Conservation (phyloP, 1,284 basidiomycete species). For the Pterulicium gracile region DNA sequence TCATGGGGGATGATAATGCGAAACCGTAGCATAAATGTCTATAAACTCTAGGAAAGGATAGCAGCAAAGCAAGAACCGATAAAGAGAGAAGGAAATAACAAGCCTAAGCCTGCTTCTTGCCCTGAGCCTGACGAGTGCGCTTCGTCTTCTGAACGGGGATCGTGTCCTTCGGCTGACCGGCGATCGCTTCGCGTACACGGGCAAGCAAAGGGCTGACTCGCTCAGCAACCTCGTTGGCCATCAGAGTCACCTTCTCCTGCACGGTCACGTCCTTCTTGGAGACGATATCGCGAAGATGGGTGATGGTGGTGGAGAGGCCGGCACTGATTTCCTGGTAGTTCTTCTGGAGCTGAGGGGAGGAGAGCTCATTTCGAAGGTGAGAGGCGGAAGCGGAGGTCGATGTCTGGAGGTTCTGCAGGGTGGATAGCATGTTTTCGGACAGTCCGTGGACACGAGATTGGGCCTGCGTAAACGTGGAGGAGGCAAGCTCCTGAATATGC, state of each 20-base stretch:
- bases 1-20: no score
- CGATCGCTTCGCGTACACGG: background rate
- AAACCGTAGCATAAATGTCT: no score
- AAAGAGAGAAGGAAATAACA: no score
- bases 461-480: conserved; percentile 27
- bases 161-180: no score
- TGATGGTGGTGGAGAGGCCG: conserved; percentile 35
- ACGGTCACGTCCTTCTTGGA: conserved; percentile 42
- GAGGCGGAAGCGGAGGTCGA: conserved; percentile 34
- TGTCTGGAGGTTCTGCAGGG: conserved; percentile 54
- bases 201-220: conserved; percentile 48
- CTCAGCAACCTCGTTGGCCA: conserved; percentile 47
- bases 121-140: no score
- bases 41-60: no score
- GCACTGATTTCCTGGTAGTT: conserved; percentile 26
- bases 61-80: no score
- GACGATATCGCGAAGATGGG: conserved; percentile 41
- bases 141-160: no score
- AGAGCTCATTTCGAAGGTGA: conserved; percentile 24
- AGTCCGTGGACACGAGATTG: conserved; percentile 43
- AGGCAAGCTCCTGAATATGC: conserved; percentile 44
- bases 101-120: no score
- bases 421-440: conserved; percentile 50
- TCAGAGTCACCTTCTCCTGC: conserved; percentile 44
- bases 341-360: conserved; percentile 24